Percentiles rank a stretch among this genome's conserved stretches.
Conservation (phyloP, 1,284 basidiomycete genomes). For the Lentinus polychrous region DNA sequence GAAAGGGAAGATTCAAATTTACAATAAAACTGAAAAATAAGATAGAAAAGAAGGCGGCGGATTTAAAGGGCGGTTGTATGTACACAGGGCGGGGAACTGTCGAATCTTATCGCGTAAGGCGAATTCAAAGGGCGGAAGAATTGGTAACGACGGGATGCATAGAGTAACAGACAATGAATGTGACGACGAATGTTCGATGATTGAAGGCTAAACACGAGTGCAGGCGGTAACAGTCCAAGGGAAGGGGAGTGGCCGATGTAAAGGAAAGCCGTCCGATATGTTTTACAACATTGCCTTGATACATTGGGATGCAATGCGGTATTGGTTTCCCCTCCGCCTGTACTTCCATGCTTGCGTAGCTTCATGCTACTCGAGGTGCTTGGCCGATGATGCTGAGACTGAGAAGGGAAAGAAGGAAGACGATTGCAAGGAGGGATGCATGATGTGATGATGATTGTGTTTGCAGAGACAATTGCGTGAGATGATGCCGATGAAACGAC, state of each 20-base stretch:
- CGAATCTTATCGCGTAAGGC: slow-evolving; percentile 39
- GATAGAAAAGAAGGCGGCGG: slow-evolving; percentile 39
- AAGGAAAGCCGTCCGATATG: slow-evolving; percentile 33
- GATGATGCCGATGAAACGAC: slow-evolving; percentile 49
- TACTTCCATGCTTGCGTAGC: slow-evolving; percentile 6
- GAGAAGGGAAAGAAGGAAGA: slow-evolving; percentile 15
- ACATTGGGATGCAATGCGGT: slow-evolving; percentile 15
- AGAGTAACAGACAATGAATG: slow-evolving; percentile 43
- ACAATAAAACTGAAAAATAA: slow-evolving; percentile 75
- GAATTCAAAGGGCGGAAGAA: slow-evolving; percentile 23
- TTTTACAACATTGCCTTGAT: slow-evolving; percentile 23
- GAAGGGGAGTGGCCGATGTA: slow-evolving; percentile 26
- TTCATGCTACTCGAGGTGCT: slow-evolving; percentile 4
- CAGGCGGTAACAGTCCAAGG: slow-evolving; percentile 24
- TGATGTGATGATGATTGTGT: slow-evolving; percentile 38
- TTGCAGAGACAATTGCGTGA: slow-evolving; percentile 54
- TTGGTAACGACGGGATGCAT: slow-evolving; percentile 39
- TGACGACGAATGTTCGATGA: slow-evolving; percentile 31
- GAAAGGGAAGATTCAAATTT: slow-evolving; percentile 21
- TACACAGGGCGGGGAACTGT: slow-evolving; percentile 19
- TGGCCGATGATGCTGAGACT: slow-evolving; percentile 26
- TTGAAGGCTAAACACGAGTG: slow-evolving; percentile 20
- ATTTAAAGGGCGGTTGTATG: slow-evolving; percentile 22
- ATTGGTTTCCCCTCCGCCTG: slow-evolving; percentile 12
- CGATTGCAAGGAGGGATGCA: slow-evolving; percentile 57